Base-by-base conservation (phyloP, 1,284 basidiomycete species). In the Ceratobasidium sp. region DNA sequence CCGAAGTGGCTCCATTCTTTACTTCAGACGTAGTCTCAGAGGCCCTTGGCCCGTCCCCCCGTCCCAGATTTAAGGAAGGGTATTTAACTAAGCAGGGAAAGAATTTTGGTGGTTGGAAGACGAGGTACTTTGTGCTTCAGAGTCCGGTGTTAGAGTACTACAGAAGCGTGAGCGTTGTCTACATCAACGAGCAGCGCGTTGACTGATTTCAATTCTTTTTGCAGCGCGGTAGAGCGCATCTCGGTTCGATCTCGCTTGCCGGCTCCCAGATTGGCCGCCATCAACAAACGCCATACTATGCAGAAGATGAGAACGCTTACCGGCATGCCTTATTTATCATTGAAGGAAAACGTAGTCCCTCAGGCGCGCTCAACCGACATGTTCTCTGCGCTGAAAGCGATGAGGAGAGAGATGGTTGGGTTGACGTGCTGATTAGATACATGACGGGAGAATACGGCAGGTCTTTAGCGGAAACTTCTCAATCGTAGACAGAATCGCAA, bases 351-450 rank as follows among this genome's bases (percentile, higher is more conserved):
- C 90, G 88, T 72, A 88, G 87, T 1, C 90, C 90, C 16, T 88
- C 87, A 56, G 89, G 91, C 4, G 88, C 90, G 64, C 88, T 89
- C 77, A 88, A 92, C 65, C 87, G 94, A 27, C 97, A 98, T 81
- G 96, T 99, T 39, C 85, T 99, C 3, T 98, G 97, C 79, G 97
- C 97, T 0, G 95, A 98, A 82, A 98, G 93, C 80, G 97, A 99
- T 82, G 84, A 86, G 61, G 95, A 98, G 80, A 88, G 97, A 49
- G 97, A 99, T 81, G 88, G 86, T 74, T 99, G 97, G 97, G 96
- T 98, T 43, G 92, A 96, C 75, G 91, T 95, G 77, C 89, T 99
- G 51, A 94, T 97, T 61, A 88, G 92, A 56, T 95, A 84, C 76
- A 81, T 84, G n/a, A 78, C 78, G 1, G 80, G 81, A 24, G 78